Evolutionary conservation across 495 filamentous ascomycete genomes (phyloP).

Genomic region (Usnea hakonensis): DNA sequence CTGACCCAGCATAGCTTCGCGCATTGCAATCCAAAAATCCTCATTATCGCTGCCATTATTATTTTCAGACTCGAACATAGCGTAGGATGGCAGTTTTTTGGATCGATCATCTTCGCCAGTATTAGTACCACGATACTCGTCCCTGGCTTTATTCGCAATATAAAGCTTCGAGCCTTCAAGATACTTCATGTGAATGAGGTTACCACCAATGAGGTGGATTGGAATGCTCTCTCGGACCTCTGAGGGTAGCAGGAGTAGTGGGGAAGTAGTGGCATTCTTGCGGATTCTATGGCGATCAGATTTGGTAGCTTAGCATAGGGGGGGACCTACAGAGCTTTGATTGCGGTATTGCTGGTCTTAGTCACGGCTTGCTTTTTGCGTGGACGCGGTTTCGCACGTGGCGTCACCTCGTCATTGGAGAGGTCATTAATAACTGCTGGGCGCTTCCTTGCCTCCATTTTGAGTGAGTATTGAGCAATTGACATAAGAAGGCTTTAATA

Average conservation of each 20-base stretch:
- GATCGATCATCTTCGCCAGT: background rate
- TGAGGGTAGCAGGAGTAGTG: background rate
- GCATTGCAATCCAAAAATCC: too few species aligned
- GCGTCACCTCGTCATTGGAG: background rate
- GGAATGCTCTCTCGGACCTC: conserved; percentile 11
- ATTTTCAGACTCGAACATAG: too few species aligned
- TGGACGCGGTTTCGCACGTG: background rate
- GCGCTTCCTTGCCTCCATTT: too few species aligned
- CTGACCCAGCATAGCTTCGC: background rate
- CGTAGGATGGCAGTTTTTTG: too few species aligned
- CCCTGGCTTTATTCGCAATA: too few species aligned
- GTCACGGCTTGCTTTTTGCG: conserved; percentile 10
- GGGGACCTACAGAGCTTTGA: background rate
- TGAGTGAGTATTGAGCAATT: too few species aligned
- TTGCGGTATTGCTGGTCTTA: conserved; percentile 6
- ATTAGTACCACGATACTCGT: background rate
- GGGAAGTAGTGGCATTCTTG: conserved; percentile 5
- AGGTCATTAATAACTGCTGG: too few species aligned
- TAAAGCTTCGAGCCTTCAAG: background rate
- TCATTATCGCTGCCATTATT: too few species aligned
- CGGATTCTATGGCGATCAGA: background rate
- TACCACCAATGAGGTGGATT: too few species aligned
- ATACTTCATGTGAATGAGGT: conserved; percentile 10
- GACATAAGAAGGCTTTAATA: too few species aligned
- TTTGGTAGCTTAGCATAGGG: too few species aligned